phyloP scores from a whole-genome alignment of 2,329 filamentous ascomycete species.

The Septoria linicola region DNA sequence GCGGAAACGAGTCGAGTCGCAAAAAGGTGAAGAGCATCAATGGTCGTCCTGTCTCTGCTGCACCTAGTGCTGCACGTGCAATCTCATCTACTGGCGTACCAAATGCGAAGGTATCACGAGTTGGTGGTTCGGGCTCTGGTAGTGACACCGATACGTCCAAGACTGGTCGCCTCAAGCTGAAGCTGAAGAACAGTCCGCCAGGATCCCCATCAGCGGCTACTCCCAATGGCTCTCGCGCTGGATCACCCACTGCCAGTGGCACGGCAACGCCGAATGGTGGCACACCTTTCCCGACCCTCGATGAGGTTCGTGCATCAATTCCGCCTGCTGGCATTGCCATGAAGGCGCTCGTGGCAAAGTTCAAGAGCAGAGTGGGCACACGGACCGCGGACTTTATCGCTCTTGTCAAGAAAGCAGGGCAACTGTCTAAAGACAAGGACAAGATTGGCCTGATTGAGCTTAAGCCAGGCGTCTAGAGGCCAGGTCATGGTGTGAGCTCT shows the following conservation, averaged over 20 bases:
- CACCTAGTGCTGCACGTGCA: conserved; percentile 27
- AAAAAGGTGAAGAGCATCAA: conserved; percentile 61
- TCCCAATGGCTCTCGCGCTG: conserved; percentile 37
- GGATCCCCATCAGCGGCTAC: conserved; percentile 41
- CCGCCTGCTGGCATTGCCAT: conserved; percentile 48
- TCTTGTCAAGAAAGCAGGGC: conserved; percentile 43
- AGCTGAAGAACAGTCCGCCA: conserved; percentile 52
- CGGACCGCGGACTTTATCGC: conserved; percentile 43
- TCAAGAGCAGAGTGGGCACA: conserved; percentile 44
- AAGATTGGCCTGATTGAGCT: conserved; percentile 30
- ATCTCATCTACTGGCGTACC: conserved; percentile 25
- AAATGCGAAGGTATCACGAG: conserved; percentile 15
- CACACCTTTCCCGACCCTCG: conserved; percentile 42
- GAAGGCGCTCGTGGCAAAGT: conserved; percentile 41
- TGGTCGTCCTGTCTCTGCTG: conserved; percentile 39
- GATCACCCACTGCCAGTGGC: conserved; percentile 33
- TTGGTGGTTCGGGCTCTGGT: conserved; percentile 54
- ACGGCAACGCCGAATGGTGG: conserved; percentile 21
- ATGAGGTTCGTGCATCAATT: conserved; percentile 47
- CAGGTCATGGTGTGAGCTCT: too few species aligned
- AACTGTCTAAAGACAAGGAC: conserved; percentile 26
- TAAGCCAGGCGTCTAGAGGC: conserved; percentile 19
- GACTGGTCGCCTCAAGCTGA: conserved; percentile 58
- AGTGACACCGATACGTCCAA: conserved; percentile 73
- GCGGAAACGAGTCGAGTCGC: conserved; percentile 82